phyloP scores from a whole-genome alignment of 73 alveolate species.

The Paramecium sonneborni region DNA sequence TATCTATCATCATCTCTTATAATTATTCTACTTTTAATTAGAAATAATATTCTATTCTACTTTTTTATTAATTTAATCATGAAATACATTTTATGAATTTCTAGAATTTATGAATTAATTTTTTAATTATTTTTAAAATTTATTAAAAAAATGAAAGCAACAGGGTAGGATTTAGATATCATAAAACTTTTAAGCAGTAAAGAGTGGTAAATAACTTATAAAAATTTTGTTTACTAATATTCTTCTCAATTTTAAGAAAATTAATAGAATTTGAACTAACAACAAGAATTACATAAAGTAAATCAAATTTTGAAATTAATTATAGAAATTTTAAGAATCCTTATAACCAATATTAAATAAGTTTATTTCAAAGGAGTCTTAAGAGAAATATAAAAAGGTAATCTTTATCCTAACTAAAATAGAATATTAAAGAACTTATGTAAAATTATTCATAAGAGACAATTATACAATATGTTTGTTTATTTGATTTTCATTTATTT shows the following conservation, averaged over 20 bases:
- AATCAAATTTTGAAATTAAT: no score
- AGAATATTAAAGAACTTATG: background rate
- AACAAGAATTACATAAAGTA: background rate
- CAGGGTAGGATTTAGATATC: background rate
- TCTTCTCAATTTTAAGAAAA: background rate
- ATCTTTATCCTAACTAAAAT: background rate
- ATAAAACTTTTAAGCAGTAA: background rate
- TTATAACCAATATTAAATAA: background rate
- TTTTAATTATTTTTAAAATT: background rate
- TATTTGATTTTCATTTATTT: background rate
- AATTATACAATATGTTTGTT: background rate
- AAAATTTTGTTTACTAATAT: background rate
- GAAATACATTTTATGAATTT: no score
- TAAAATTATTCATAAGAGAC: background rate
- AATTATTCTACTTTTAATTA: no score
- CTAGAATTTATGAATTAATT: background rate
- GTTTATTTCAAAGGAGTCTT: background rate
- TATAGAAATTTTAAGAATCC: background rate
- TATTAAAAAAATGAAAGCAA: background rate
- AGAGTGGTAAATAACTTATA: background rate
- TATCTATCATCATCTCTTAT: no score
- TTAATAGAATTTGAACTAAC: background rate
- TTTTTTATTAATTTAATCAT: no score
- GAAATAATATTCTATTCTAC: no score
- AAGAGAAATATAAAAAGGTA: background rate